Base-by-base conservation (phyloP, 306 rosid species). In the Sicyos edulis region DNA sequence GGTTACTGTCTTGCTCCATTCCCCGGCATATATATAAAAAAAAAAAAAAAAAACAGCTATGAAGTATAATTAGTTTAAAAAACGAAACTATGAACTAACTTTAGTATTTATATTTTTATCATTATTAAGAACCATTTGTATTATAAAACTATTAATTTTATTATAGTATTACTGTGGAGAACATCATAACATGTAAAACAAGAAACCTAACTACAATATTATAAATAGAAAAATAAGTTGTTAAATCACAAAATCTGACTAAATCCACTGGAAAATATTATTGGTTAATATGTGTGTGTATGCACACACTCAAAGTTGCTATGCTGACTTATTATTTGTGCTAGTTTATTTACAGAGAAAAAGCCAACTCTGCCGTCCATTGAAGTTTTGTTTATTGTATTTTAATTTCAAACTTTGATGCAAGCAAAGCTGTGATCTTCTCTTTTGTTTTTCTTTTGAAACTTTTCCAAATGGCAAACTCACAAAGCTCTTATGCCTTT, bases 371-470 rank as follows among this genome's bases (percentile, higher is more conserved):
- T 66, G 72, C 72, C 72, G 72, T 67, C 72, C 72, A 20, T 47
- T 47, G 20, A 67, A 47, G 13, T n/a, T 47, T 47, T 47, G 37
- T 21, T 67, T 67, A 45, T 67, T 21, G 7, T 47, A 20, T 67
- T 65, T 16, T 42, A 29, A 16, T 32, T 34, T 62, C 19, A 20
- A 9, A 3, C n/a, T 65, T 44, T 44, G 54, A 66, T 66, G 55
- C 72, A 67, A 67, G 14, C 72, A 47, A 67, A 11, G 22, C 14
- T 69, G 8, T 53, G 29, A 10, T 62, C 14, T 34, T 62, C 50
- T 53, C 49, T 53, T 70, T 26, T 73, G 71, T 73, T 74, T 40
- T 70, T 78, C 54, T 64, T 13, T 37, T 47, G 15, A 66, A 26
- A 60, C 50, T 34, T 21, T 57, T 53, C 78, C 63, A 13, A 17